Conservation (phyloP, 176 grass and related monocot genomes). For the Luzula sylvatica region DNA sequence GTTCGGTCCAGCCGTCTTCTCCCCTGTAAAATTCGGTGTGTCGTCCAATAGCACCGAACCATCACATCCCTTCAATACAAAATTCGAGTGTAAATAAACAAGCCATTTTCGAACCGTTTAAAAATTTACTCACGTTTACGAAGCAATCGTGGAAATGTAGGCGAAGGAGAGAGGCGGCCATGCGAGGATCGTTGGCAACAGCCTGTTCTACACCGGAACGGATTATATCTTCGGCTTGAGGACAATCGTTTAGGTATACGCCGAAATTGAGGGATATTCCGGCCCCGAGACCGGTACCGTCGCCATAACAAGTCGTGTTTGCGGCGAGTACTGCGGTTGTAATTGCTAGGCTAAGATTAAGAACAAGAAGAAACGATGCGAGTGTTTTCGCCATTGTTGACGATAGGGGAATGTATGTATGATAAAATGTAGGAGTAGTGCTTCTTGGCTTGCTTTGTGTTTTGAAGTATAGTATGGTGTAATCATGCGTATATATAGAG, state of each 20-base stretch:
- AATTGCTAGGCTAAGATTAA: neutral
- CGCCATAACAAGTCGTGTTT: conserved; percentile 40
- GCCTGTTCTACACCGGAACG: conserved; percentile 46
- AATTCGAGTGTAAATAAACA: too few relatives aligned
- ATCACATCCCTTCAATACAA: conserved; percentile 54
- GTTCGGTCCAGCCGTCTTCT: conserved; percentile 72
- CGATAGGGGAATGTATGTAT: too few relatives aligned
- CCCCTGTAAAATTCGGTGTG: too few relatives aligned
- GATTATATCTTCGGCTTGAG: conserved; percentile 59
- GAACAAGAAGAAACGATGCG: too few relatives aligned
- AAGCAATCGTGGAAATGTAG: conserved; percentile 65
- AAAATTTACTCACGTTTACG: conserved; percentile 23
- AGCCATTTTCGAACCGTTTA: too few relatives aligned
- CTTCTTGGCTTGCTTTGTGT: too few relatives aligned
- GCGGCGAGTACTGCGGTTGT: neutral
- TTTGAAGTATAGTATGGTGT: too few relatives aligned
- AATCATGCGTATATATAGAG: too few relatives aligned
- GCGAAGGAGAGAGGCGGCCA: conserved; percentile 80
- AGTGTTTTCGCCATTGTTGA: too few relatives aligned
- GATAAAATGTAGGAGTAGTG: too few relatives aligned
- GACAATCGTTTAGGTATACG: conserved; percentile 37
- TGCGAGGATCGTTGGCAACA: conserved; percentile 46
- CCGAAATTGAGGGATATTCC: conserved; percentile 25
- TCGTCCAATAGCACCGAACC: conserved; percentile 82
- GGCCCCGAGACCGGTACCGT: neutral